Conservation (phyloP, 1,284 basidiomycete genomes). For the Cryptococcus sp. region DNA sequence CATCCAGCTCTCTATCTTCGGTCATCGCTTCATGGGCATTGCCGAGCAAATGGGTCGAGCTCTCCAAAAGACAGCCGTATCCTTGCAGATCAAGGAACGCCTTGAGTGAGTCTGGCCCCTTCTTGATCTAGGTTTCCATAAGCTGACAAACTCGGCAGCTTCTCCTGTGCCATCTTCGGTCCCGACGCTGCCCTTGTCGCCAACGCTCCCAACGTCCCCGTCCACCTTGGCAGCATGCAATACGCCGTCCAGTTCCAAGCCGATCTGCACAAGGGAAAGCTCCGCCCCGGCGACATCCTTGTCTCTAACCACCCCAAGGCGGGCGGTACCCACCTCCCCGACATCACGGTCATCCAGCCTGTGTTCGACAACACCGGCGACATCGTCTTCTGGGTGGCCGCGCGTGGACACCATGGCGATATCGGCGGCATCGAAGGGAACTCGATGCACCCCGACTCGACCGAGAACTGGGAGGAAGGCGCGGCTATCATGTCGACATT, state of each 20-base stretch:
- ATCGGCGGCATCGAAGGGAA: conserved; percentile 41
- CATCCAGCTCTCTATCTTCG: conserved; percentile 55
- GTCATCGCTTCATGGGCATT: conserved; percentile 54
- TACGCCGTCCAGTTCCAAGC: conserved; percentile 42
- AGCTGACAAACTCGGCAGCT: conserved; percentile 1
- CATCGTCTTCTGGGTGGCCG: conserved; percentile 45
- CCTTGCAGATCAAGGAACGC: conserved; percentile 43
- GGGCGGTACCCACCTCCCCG: conserved; percentile 55
- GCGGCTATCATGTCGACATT: conserved; percentile 57
- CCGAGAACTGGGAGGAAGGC: conserved; percentile 52
- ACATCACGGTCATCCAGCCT: conserved; percentile 51
- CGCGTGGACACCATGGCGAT: conserved; percentile 51
- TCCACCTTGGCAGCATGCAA: conserved; percentile 42
- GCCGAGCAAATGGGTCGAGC: conserved; percentile 46
- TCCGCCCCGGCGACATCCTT: conserved; percentile 51
- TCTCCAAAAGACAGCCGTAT: conserved; percentile 40
- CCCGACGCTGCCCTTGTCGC: conserved; percentile 53
- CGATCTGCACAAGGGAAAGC: conserved; percentile 28
- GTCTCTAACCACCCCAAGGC: conserved; percentile 53
- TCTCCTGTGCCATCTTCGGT: conserved; percentile 52
- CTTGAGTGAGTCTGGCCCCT: conserved; percentile 23
- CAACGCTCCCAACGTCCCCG: conserved; percentile 38
- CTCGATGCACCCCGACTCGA: conserved; percentile 48
- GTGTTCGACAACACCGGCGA: conserved; percentile 26
- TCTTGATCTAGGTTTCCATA: background rate